phyloP scores from a whole-genome alignment of 1,284 basidiomycete species.

The Ganoderma lingzhi region DNA sequence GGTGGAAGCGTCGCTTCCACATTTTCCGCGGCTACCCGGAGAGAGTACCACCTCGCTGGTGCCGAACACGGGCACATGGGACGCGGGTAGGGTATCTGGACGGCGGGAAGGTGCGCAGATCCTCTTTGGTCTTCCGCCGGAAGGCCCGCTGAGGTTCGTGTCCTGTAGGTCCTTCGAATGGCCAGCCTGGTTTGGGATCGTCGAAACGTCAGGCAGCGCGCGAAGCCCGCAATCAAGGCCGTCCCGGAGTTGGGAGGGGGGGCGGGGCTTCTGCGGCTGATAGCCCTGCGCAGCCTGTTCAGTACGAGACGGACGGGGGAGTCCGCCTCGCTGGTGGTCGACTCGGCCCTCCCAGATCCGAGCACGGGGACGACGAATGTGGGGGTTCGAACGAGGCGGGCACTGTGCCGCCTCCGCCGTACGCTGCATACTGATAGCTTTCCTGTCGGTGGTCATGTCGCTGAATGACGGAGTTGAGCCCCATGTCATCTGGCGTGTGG shows the following conservation, averaged over 20 bases:
- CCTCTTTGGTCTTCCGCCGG: background rate
- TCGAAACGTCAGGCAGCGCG: background rate
- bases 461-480: background rate
- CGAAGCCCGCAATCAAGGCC: background rate
- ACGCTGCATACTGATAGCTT: background rate
- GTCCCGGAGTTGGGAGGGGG: background rate
- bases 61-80: background rate
- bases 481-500: background rate
- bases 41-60: background rate
- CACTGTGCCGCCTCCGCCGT: background rate
- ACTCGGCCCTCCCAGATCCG: background rate
- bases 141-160: background rate
- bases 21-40: background rate
- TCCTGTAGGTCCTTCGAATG: background rate
- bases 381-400: background rate
- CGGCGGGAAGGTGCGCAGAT: background rate
- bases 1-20: background rate
- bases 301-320: slow-evolving; percentile 1
- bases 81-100: background rate
- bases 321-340: background rate
- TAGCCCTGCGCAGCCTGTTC: background rate
- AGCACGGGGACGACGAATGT: background rate
- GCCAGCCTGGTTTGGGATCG: background rate
- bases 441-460: background rate
- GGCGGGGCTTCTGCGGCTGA: background rate